Evolutionary conservation across 192 early-diverging fungal genomes (phyloP), one percentile per base, ranked within the genome.

Genomic region (Dimargaris xerosporica): DNA sequence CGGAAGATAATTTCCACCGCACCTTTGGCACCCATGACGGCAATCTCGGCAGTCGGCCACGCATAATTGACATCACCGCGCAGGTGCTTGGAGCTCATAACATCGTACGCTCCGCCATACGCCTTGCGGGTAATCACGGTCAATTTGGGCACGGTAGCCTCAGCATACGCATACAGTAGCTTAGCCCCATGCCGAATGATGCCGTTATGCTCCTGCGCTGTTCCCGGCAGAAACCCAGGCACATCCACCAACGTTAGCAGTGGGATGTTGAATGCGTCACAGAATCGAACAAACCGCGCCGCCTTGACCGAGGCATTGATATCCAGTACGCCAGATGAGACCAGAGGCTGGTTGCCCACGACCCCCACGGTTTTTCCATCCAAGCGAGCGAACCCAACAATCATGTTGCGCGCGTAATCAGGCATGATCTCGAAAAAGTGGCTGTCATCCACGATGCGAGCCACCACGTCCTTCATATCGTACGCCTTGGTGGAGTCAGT

Each of bases 161-260:
- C 94, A 39, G 90, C 89, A 65, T 92, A 98, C 44, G 94, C 94
- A 64, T 94, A 96, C 29, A 98, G 72, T 9, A 98, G 77, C 75
- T 98, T 98, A 44, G 94, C 94, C 50, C 94, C 94, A 71, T 98
- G 84, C 16, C 91, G 80, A 72, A 98, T 98, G 62, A 98, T 96
- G 28, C 94, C 94, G 43, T 80, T 80, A 72, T 98, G 94, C 71
- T 98, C 94, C 73, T 98, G 94, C 19, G 79, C 78, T 43, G 88
- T 91, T 25, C 94, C 94, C 1, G 94, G 94, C 48, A 98, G 69
- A 75, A 98, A 98, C 23, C 94, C 94, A 29, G 94, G 94, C 3
- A 98, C 94, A 63, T 98, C 94, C 31, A 98, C 94, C 44, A 98
- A 78, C 15, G 94, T 94, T 30, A 98, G 58, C 25, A 98, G 66